Conservation (phyloP, 495 filamentous ascomycete species). For the Aspergillus sclerotiicarbonarius region DNA sequence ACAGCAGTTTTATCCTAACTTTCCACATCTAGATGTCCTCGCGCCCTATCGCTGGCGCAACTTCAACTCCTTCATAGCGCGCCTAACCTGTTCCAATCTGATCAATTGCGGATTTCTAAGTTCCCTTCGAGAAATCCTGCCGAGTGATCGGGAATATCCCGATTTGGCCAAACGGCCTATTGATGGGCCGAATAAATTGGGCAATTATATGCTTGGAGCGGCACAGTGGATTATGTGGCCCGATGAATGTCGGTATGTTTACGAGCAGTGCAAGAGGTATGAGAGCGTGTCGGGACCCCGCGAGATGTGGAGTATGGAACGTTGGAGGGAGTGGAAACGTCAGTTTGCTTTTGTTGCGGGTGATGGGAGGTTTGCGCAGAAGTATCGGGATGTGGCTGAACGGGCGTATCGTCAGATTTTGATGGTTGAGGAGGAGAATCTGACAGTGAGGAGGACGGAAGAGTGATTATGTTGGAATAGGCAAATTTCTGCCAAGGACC, state of each 20-base stretch:
- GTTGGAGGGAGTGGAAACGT: background rate
- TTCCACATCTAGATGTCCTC: background rate
- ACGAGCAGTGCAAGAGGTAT: background rate
- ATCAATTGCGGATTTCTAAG: background rate
- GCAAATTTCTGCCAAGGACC: too few species aligned
- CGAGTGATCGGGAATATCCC: background rate
- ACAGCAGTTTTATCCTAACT: background rate
- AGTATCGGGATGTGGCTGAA: background rate
- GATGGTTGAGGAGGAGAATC: too few species aligned
- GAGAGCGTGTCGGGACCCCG: too few species aligned
- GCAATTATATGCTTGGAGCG: background rate
- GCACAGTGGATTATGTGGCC: background rate
- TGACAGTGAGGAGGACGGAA: background rate
- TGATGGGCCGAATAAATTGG: background rate
- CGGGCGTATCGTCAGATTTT: background rate
- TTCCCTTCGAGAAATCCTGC: background rate
- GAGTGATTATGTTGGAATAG: too few species aligned
- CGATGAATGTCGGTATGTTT: background rate
- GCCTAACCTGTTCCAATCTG: background rate
- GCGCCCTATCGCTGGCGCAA: background rate
- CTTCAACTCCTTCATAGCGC: background rate
- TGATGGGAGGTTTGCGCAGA: background rate
- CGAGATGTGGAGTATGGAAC: background rate
- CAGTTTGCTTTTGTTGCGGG: background rate
- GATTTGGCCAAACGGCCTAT: background rate